These are phyloP conservation scores for Rhinocladiella mackenziei DNA, from an alignment of 2,329 filamentous ascomycete genomes.

Conservation along the genomic window DNA sequence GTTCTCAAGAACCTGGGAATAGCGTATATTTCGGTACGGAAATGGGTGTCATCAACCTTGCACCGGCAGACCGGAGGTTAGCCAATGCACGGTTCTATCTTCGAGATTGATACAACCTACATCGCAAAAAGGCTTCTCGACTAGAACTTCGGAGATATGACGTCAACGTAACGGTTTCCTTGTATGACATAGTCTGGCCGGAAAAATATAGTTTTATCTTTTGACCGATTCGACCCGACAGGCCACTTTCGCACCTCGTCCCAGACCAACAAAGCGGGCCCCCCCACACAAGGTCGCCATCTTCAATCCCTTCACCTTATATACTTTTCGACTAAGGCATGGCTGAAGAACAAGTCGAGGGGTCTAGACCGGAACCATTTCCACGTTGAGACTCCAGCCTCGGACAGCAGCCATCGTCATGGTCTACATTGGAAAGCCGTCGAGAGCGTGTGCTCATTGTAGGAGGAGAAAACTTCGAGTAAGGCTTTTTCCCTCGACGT, in stretches of 20 bases:
- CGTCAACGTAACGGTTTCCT: constrained; percentile 10
- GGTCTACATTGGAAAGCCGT: constrained; percentile 26
- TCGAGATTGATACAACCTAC: too few relatives aligned
- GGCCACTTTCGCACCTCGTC: not conserved
- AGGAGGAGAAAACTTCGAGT: constrained; percentile 28
- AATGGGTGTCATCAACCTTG: too few relatives aligned
- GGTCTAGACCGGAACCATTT: constrained; percentile 10
- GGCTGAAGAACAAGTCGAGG: too few relatives aligned
- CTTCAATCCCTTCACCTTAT: too few relatives aligned
- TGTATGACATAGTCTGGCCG: not conserved
- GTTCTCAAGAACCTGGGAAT: too few relatives aligned
- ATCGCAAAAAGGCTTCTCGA: too few relatives aligned
- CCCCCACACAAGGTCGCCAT: too few relatives aligned
- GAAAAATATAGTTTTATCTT: not conserved
- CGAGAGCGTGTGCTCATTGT: constrained; percentile 26
- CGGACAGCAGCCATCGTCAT: constrained; percentile 9
- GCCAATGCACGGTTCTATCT: too few relatives aligned
- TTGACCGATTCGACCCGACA: not conserved
- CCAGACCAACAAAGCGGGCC: too few relatives aligned
- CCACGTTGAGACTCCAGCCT: not conserved
- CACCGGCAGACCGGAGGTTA: too few relatives aligned
- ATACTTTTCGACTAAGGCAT: too few relatives aligned
- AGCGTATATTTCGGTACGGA: too few relatives aligned
- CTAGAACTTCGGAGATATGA: not conserved
- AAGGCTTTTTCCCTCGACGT: not conserved